Conservation (phyloP, 345 rosid genomes). For the Cardamine resedifolia region DNA sequence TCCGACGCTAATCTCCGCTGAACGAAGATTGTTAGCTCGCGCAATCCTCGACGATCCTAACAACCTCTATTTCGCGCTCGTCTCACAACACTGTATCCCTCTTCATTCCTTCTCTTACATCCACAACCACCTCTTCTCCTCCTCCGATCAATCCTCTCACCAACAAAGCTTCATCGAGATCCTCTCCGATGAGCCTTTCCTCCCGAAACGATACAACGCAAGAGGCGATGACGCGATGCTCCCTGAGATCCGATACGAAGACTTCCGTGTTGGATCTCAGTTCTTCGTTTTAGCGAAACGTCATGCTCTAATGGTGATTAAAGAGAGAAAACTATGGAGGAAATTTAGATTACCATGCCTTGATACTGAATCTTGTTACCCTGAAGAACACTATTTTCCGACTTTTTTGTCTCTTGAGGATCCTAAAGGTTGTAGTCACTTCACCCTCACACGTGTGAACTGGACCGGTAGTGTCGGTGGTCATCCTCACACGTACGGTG, state of each 20-base stretch:
- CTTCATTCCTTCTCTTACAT: conserved; percentile 72
- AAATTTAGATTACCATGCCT: conserved; percentile 70
- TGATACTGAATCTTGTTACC: conserved; percentile 61
- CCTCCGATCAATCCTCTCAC: conserved; percentile 31
- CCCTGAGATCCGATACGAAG: conserved; percentile 60
- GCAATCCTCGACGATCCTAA: conserved; percentile 79
- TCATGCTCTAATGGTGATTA: conserved; percentile 64
- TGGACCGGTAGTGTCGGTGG: conserved; percentile 79
- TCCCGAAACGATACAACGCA: conserved; percentile 61
- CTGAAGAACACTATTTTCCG: conserved; percentile 90
- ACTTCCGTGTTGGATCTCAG: conserved; percentile 86
- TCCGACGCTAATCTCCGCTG: conserved; percentile 72
- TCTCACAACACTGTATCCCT: conserved; percentile 83
- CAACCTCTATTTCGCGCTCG: conserved; percentile 75
- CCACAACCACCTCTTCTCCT: conserved; percentile 58
- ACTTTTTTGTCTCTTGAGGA: conserved; percentile 72
- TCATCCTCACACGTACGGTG: conserved; percentile 60
- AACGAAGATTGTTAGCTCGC: conserved; percentile 65
- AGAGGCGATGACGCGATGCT: conserved; percentile 63
- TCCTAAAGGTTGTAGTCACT: conserved; percentile 60
- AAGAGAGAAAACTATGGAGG: conserved; percentile 68
- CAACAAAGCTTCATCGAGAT: conserved; percentile 75
- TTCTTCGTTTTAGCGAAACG: conserved; percentile 70
- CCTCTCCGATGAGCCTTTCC: conserved; percentile 55
- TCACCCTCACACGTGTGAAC: conserved; percentile 75